Evolutionary conservation across 805 yeast genomes (phyloP).

Genomic region (Debaryomyces tyrocola): DNA sequence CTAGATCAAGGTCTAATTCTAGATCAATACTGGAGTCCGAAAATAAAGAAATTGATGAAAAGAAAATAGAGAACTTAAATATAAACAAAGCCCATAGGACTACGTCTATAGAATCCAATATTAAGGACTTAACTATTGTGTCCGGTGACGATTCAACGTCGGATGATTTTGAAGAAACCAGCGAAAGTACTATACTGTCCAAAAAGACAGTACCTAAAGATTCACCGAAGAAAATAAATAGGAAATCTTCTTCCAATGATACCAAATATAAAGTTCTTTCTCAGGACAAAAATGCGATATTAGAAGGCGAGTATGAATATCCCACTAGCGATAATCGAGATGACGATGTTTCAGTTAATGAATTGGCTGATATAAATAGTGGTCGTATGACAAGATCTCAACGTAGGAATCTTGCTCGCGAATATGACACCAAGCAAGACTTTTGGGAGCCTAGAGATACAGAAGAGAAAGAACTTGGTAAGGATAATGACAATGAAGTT

Average conservation of each 20-base stretch:
- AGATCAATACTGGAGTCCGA: neutral
- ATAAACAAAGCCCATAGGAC: neutral
- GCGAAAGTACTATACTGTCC: neutral
- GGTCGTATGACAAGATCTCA: neutral
- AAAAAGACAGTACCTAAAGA: neutral
- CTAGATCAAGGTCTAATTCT: conserved; percentile 2
- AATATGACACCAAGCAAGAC: too few relatives aligned
- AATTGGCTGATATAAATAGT: neutral
- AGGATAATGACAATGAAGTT: conserved; percentile 1
- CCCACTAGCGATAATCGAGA: too few relatives aligned
- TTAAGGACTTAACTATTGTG: neutral
- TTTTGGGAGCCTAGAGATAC: too few relatives aligned
- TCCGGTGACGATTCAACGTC: neutral
- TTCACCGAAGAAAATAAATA: neutral
- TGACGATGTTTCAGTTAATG: too few relatives aligned
- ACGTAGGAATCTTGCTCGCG: neutral
- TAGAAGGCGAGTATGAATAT: neutral
- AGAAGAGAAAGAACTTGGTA: neutral
- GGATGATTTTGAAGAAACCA: neutral
- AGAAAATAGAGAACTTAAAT: neutral
- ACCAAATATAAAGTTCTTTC: neutral
- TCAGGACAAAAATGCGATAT: neutral
- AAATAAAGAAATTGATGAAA: neutral
- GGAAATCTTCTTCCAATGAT: neutral
- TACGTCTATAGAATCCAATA: neutral